Base-by-base conservation (phyloP, 148 eudicot species). In the Dysphania ambrosioides region DNA sequence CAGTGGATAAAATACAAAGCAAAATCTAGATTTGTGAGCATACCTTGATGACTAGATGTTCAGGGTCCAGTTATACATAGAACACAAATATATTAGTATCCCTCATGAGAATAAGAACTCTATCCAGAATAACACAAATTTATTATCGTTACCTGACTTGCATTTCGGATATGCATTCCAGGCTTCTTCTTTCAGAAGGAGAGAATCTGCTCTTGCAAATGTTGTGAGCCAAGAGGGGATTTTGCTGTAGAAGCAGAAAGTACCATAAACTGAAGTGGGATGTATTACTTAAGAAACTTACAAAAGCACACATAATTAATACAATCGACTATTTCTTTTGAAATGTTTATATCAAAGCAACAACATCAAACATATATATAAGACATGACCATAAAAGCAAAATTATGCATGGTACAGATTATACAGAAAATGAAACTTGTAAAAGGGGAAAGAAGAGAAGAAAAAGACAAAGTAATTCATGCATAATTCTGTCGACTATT, bases 111-210 rank as follows among this genome's bases (percentile, higher is more conserved):
- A 81, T 3, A 64, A 24, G 26, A 74, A 32, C 23, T 36, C 13
- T 57, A 8, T 31, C 9, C 9, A 21, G n/a, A 53, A 62, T 15
- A 77, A 24, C 77, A 32, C 38, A 27, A 10, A 21, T 21, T 51
- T 12, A 59, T 19, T 42, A 11, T 19, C 6, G 44, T 57, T 63
- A 88, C 92, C 90, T 87, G 94, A 82, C 86, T 85, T 86, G 80
- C 91, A 88, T 85, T 72, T 86, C 1, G 94, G 94, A 67, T 84
- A 90, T 72, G 89, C 89, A 82, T 85, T 87, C 94, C 94, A 90
- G 36, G 91, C 85, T 80, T 90, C 94, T 72, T 90, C 94, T 77
- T 86, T 85, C 79, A 90, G 26, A 41, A 85, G 74, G 41, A 89
- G 91, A 29, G 94, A 85, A 84, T 85, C 85, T 21, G 81, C 40